Evolutionary conservation across 2,329 filamentous ascomycete species (phyloP), one percentile per base, ranked within the genome.

Genomic region (Colletotrichum costaricense): DNA sequence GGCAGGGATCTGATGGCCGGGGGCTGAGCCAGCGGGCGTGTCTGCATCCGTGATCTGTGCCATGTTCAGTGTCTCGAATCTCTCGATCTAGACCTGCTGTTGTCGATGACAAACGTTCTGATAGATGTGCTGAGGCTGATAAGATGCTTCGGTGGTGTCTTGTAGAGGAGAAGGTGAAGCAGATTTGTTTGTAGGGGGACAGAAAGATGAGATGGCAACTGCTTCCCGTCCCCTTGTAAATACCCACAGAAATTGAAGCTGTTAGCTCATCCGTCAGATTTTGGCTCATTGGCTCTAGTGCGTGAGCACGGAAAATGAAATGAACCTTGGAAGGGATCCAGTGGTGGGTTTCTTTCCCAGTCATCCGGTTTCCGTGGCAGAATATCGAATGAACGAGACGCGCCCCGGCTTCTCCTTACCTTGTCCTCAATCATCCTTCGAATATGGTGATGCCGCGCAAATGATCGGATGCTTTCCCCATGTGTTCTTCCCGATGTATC

Each of bases 1-100:
- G 58, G 38, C 65, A 72, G 69, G 65, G 69, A n/a, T 28, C 2
- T 26, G 63, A 3, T 22, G 5, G 9, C 42, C 46, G 52, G 62
- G 57, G 62, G 62, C 52, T 9, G 14, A 22, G 62, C 28, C 24
- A 11, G 16, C 60, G 54, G 57, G 38, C 8, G 62, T 69, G 22
- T 42, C 42, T 49, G 38, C 54, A 65, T 55, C 60, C 49, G 35
- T 19, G 55, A 24, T 55, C 52, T 55, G 52, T 38, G 11, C 19
- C 5, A 24, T 56, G 30, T 26, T 22, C 16, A 4, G 58, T 33
- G 14, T 19, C 57, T 28, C 24, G 35, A 26, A 14, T n/a, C 33
- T n/a, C 46, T 12, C 12, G 62, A 33, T 28, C 46, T 24, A 19
- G 22, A 63, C 30, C 30, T n/a, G 30, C 11, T 22, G 60, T 5